Percentiles rank a stretch among this genome's conserved stretches.
Evolutionary conservation across 345 rosid species (phyloP).

Genomic region (Gossypium turneri): DNA sequence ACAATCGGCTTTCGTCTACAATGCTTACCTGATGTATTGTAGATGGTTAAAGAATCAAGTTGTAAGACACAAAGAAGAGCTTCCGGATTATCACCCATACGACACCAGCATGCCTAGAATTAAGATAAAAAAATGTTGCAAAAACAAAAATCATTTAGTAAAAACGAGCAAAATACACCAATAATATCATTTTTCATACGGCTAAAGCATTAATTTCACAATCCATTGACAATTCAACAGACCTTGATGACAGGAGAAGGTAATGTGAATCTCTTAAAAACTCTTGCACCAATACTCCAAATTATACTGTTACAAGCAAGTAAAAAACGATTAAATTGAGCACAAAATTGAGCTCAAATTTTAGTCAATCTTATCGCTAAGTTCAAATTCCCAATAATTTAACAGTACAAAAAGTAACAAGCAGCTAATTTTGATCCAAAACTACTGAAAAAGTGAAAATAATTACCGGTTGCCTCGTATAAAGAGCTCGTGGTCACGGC

Average conservation of each 20-base stretch:
- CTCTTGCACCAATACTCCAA: slow-evolving; percentile 67
- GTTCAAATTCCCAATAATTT: background rate
- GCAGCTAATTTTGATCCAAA: background rate
- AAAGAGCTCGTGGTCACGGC: slow-evolving; percentile 77
- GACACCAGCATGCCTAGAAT: slow-evolving; percentile 88
- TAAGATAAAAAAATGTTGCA: slow-evolving; percentile 11
- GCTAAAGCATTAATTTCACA: background rate
- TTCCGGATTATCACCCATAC: slow-evolving; percentile 51
- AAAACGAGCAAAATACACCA: background rate
- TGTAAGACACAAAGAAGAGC: slow-evolving; percentile 76
- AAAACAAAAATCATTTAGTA: slow-evolving; percentile 6
- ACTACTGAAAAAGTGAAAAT: background rate
- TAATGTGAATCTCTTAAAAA: slow-evolving; percentile 66
- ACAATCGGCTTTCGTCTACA: background rate
- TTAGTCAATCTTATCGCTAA: background rate
- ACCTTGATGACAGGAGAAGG: slow-evolving; percentile 58
- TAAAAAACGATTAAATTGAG: background rate
- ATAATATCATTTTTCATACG: background rate
- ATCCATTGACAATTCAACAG: background rate
- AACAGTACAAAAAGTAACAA: background rate
- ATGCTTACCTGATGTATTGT: slow-evolving; percentile 67
- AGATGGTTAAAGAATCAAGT: slow-evolving; percentile 59
- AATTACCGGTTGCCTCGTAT: slow-evolving; percentile 65
- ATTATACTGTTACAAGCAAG: slow-evolving; percentile 40
- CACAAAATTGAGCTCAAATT: background rate